A percentile compares a stretch with the other conserved stretches of the same genome.
Conservation (phyloP, 1,284 basidiomycete genomes). For the Heliocybe sulcata region DNA sequence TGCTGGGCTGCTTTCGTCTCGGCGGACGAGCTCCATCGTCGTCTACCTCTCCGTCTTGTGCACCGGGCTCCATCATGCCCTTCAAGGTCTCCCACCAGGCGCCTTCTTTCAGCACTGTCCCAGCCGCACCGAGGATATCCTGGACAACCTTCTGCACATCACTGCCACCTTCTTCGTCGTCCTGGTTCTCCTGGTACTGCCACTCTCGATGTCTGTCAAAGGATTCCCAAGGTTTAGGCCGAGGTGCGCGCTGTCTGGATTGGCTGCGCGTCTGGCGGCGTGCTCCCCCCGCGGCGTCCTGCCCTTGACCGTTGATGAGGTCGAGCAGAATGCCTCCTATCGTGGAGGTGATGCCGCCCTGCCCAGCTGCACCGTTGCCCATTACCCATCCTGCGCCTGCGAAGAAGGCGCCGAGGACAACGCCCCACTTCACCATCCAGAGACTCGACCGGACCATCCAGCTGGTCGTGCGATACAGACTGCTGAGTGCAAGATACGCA, state of each 20-base stretch:
- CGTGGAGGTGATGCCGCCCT: conserved; percentile 23
- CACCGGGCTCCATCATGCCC: conserved; percentile 17
- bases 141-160: conserved; percentile 36
- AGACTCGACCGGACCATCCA: conserved; percentile 63
- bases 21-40: neutral
- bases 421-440: conserved; percentile 72
- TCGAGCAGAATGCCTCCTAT: conserved; percentile 36
- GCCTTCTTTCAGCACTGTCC: conserved; percentile 24
- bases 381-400: conserved; percentile 46
- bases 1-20: neutral
- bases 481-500: conserved; percentile 66
- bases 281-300: conserved; percentile 22
- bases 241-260: conserved; percentile 18
- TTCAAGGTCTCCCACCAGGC: conserved; percentile 39
- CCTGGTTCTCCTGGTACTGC: conserved; percentile 39
- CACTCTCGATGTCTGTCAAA: conserved; percentile 53
- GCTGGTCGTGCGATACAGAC: conserved; percentile 66
- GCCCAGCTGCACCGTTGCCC: conserved; percentile 18
- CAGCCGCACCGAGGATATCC: conserved; percentile 33
- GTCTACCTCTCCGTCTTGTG: conserved; percentile 7
- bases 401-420: conserved; percentile 43
- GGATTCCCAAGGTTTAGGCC: conserved; percentile 59
- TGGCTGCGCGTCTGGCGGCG: conserved; percentile 19
- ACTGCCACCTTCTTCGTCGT: conserved; percentile 17
- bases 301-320: conserved; percentile 33